Base-by-base conservation (phyloP, 1,284 basidiomycete genomes). In the Papiliotrema terrestris region DNA sequence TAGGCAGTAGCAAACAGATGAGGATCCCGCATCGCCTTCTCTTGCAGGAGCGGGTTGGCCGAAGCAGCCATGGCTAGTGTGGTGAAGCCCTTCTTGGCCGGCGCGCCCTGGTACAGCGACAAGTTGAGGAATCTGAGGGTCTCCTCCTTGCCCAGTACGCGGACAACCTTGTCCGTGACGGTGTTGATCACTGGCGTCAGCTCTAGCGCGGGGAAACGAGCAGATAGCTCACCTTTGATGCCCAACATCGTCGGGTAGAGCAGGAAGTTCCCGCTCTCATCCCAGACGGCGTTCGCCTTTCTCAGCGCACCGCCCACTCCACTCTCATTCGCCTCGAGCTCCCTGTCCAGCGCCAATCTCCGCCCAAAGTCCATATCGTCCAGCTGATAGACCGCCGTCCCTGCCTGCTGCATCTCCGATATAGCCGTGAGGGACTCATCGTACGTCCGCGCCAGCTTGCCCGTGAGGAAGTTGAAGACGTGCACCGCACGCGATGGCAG, bases 291-390 rank as follows among this genome's bases (percentile, higher is more conserved):
- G 68, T 91, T 92, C 38, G 85, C 89, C 79, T 88, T 91, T 60
- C 72, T 65, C 55, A 78, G 54, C 50, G 73, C 57, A n/a, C 74
- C 75, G 19, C 75, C 69, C 1, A 72, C 64, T 17, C 72, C 65
- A 52, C 69, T 66, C 56, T 72, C 69, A 54, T 57, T 62, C 38
- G 56, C 41, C 48, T 97, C 91, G 46, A 99, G 77, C 68, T 98
- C 95, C 57, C 90, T 83, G 75, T 99, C 96, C 15, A 87, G 80
- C 1, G 96, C 96, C 47, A 98, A 80, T 11, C 96, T 82, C 55
- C 96, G 81, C n/a, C 96, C 95, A 69, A 99, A 98, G 73, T 99
- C 96, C 95, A 99, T 99, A 74, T 98, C 93, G 60, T 99, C 96
- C 11, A 98, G 85, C 69, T 86, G 88, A 77, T 88, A 91, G 19